Base-by-base conservation (phyloP, 495 filamentous ascomycete genomes). In the Penicillium nucicola region DNA sequence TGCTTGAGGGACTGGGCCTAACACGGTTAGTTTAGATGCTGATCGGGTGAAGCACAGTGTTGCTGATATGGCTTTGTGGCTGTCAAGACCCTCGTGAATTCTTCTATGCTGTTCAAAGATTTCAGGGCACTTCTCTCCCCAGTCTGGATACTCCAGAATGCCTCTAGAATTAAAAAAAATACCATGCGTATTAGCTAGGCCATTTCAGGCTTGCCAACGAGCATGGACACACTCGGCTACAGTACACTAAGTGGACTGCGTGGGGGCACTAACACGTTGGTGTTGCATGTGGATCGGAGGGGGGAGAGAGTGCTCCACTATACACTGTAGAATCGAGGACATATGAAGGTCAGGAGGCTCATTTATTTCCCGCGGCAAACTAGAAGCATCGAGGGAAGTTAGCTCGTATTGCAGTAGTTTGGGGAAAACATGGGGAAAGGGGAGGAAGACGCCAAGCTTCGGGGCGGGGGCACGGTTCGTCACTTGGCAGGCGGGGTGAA, bases 391-490 rank as follows among this genome's bases (percentile, higher is more conserved):
- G 11, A 40, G 37, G 37, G 37, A 40, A 40, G 37, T 40, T 38
- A 12, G 22, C 10, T 18, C 22, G 18, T 10, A 22, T 2, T 1
- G 4, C 5, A 22, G 3, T 22, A 22, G 37, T 12, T 19, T 2
- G 10, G 19, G 5, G 37, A 9, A 20, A 4, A 1, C 1, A 22
- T 4, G 37, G 8, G 19, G 37, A 6, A 12, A 40, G 36, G n/a
- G n/a, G n/a, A n/a, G 9, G 10, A 28, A 22, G 25, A 28, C 13
- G 42, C 42, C 42, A 45, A 45, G 42, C 42, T 45, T 45, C 31
- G 28, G 15, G 15, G 41, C 23, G 14, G 42, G 31, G 1, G 42
- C 42, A 45, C 30, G 30, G 42, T 2, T 18, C 42, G 18, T 22
- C 30, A 18, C 30, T 35, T 45, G 30, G 42, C 30, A 28, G 2